Conservation (phyloP, 2,329 filamentous ascomycete species). For the Albophoma yamanashiensis region DNA sequence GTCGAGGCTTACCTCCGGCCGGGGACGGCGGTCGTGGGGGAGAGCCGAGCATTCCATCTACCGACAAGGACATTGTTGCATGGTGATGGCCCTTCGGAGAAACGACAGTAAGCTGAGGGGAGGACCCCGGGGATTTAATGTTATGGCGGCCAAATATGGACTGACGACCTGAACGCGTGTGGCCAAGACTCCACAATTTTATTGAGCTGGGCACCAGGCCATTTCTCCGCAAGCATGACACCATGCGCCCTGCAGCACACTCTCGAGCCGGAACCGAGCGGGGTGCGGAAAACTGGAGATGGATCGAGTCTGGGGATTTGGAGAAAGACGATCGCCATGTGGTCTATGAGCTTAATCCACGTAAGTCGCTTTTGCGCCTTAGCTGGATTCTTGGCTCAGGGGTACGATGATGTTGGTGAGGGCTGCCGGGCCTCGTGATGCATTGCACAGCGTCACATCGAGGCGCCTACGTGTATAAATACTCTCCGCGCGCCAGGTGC, state of each 20-base stretch:
- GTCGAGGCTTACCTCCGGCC: slow-evolving; percentile 5
- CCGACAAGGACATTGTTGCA: neutral
- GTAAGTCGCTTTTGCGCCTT: neutral
- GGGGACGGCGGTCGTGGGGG: slow-evolving; percentile 7
- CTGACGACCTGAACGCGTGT: neutral
- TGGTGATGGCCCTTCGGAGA: neutral
- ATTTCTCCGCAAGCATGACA: slow-evolving; percentile 4
- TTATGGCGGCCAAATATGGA: neutral
- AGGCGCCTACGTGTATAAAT: neutral
- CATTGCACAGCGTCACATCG: neutral
- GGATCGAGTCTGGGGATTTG: neutral
- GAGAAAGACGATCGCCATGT: neutral
- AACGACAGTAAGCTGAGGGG: neutral
- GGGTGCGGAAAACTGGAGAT: neutral
- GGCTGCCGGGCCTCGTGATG: neutral
- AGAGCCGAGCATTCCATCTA: slow-evolving; percentile 5
- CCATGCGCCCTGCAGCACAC: neutral
- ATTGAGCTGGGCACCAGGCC: neutral
- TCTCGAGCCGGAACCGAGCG: neutral
- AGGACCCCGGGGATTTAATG: neutral
- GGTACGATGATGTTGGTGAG: neutral
- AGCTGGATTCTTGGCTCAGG: neutral
- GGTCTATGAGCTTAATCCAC: neutral
- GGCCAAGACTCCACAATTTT: slow-evolving; percentile 2
- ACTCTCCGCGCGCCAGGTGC: neutral